A percentile compares a stretch with the other conserved stretches of the same genome.
Conservation (phyloP, 352 stramenopile genomes). For the Blastocystis sp. region DNA sequence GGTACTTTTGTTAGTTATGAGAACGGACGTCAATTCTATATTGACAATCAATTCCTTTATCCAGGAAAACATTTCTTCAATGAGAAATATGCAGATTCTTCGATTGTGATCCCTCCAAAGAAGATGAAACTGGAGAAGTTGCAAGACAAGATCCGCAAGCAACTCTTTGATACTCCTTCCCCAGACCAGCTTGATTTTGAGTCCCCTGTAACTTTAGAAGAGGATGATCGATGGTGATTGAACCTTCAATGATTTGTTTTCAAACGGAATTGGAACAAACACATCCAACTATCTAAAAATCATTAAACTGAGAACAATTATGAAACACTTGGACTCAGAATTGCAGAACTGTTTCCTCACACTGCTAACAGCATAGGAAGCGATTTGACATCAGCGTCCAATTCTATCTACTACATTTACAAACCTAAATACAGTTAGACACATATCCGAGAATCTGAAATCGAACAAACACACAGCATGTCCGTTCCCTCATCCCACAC, state of each 20-base stretch:
- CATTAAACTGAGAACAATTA: not conserved
- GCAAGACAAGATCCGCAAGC: not conserved
- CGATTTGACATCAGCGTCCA: too few relatives aligned
- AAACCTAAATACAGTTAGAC: too few relatives aligned
- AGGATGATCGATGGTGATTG: not conserved
- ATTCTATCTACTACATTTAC: too few relatives aligned
- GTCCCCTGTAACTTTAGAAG: not conserved
- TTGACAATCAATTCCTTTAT: not conserved
- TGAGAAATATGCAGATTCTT: not conserved
- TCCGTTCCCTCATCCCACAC: conserved; percentile 13
- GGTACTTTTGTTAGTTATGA: not conserved
- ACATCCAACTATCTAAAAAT: not conserved
- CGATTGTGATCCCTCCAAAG: not conserved
- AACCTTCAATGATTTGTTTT: too few relatives aligned
- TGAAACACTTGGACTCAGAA: not conserved
- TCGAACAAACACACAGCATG: conserved; percentile 1
- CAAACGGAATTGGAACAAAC: not conserved
- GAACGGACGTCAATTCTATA: not conserved
- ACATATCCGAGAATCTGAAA: conserved; percentile 11
- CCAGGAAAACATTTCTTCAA: conserved; percentile 10
- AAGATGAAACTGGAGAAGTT: not conserved
- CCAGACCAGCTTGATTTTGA: not conserved
- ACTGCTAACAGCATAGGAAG: too few relatives aligned
- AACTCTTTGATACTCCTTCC: not conserved
- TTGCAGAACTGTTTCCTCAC: too few relatives aligned